Percentiles rank a stretch among this genome's conserved stretches.
Evolutionary conservation across 768 basidiomycete genomes (phyloP).

Genomic region (Boletus coccyginus): DNA sequence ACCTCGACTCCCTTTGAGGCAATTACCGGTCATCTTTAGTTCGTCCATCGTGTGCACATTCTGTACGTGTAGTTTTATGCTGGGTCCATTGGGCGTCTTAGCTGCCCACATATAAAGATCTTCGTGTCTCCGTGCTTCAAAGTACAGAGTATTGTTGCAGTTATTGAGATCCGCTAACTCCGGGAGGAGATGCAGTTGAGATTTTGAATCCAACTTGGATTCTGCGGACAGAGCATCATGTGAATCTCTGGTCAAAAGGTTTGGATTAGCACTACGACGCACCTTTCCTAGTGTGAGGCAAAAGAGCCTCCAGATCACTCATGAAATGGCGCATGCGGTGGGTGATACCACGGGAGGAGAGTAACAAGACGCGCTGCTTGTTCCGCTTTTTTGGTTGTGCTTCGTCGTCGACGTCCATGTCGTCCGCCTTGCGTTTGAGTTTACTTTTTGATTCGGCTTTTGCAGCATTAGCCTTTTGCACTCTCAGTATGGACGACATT

Average conservation of each 20-base stretch:
- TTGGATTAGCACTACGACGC: constrained; percentile 26
- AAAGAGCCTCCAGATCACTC: constrained; percentile 84
- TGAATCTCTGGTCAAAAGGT: not conserved
- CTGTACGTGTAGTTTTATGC: constrained; percentile 96
- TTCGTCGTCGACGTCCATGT: constrained; percentile 56
- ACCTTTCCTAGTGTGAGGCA: constrained; percentile 99
- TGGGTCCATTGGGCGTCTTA: constrained; percentile 97
- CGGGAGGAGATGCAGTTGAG: constrained; percentile 86
- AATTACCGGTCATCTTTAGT: constrained; percentile 99
- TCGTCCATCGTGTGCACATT: constrained; percentile 99
- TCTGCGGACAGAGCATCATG: constrained; percentile 46
- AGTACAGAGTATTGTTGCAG: constrained; percentile 96
- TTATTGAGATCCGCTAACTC: constrained; percentile 97
- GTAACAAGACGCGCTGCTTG: constrained; percentile 91
- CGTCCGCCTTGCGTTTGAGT: constrained; percentile 63
- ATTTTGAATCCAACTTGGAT: constrained; percentile 96
- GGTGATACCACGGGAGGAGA: constrained; percentile 92
- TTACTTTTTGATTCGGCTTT: constrained; percentile 44
- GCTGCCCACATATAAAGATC: constrained; percentile 97
- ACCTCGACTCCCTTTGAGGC: constrained; percentile 92
- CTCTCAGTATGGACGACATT: constrained; percentile 68
- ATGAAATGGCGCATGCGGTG: constrained; percentile 97
- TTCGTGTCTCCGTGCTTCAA: constrained; percentile 93
- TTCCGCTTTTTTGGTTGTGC: constrained; percentile 63
- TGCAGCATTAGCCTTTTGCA: constrained; percentile 54